These are phyloP conservation scores for Boletus eberwhitei DNA, from an alignment of 768 basidiomycete genomes.

Conservation along the genomic window DNA sequence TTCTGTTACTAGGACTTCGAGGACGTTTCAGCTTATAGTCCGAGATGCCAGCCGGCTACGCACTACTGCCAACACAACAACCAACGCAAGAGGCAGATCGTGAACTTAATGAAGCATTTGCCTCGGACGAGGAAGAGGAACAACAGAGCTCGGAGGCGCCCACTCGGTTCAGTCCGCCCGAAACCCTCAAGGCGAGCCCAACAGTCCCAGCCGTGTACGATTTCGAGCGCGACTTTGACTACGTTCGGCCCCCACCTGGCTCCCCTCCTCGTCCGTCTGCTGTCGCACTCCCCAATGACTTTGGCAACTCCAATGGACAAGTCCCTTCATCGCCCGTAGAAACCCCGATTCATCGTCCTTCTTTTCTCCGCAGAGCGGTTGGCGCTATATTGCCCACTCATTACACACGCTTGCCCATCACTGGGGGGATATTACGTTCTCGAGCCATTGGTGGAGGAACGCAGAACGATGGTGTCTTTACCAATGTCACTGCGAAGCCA, in stretches of 20 bases:
- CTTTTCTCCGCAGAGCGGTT: constrained; percentile 57
- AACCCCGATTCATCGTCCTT: constrained; percentile 35
- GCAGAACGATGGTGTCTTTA: constrained; percentile 93
- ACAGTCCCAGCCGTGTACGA: constrained; percentile 39
- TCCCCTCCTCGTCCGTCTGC: constrained; percentile 65
- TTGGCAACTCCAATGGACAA: constrained; percentile 70
- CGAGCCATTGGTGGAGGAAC: constrained; percentile 57
- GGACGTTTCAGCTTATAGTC: not conserved
- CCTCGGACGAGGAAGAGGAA: constrained; percentile 48
- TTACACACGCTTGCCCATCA: constrained; percentile 52
- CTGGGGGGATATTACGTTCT: constrained; percentile 31
- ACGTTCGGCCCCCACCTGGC: constrained; percentile 68
- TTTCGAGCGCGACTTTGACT: constrained; percentile 78
- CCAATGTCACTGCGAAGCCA: constrained; percentile 92
- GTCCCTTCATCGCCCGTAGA: constrained; percentile 49
- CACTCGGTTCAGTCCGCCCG: constrained; percentile 22
- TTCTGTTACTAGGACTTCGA: not conserved
- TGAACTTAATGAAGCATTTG: constrained; percentile 80
- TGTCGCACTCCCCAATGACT: constrained; percentile 59
- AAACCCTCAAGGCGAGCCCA: constrained; percentile 13
- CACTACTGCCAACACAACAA: constrained; percentile 47
- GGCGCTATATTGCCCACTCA: constrained; percentile 62
- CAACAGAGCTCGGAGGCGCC: constrained; percentile 20
- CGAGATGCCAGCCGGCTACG: constrained; percentile 50
- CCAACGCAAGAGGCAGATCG: constrained; percentile 44